Percentiles rank a stretch among this genome's conserved stretches.
These are phyloP conservation scores for Glebionis coronaria DNA, from an alignment of 129 eudicot genomes.

Conservation along the genomic window DNA sequence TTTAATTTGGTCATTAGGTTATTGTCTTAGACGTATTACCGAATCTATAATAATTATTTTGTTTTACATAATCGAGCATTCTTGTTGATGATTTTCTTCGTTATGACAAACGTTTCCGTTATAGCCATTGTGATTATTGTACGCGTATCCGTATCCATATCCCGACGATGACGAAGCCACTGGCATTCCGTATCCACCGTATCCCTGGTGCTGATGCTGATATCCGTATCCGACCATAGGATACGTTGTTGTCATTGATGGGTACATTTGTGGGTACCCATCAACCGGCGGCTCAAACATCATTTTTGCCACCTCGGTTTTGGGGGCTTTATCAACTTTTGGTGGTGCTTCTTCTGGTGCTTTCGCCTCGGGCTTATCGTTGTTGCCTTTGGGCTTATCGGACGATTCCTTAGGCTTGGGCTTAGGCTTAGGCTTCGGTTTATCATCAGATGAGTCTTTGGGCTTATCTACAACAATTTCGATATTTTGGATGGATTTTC, in stretches of 20 bases:
- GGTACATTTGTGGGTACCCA: slow-evolving; percentile 40
- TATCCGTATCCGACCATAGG: slow-evolving; percentile 43
- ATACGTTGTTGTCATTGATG: slow-evolving; percentile 23
- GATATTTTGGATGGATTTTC: slow-evolving; percentile 54
- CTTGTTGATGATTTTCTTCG: too few relatives aligned
- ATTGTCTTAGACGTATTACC: too few relatives aligned
- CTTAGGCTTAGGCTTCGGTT: slow-evolving; percentile 4
- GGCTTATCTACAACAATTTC: slow-evolving; percentile 50
- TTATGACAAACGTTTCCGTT: slow-evolving; percentile 1
- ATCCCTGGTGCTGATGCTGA: slow-evolving; percentile 8
- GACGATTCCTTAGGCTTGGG: slow-evolving; percentile 24
- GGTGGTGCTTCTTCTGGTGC: slow-evolving; percentile 11
- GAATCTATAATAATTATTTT: too few relatives aligned
- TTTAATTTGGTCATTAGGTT: too few relatives aligned
- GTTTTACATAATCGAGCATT: too few relatives aligned
- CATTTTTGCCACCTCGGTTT: slow-evolving; percentile 35
- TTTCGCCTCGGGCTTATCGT: slow-evolving; percentile 38
- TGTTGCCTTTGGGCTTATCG: slow-evolving; percentile 34
- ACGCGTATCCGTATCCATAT: slow-evolving; percentile 25
- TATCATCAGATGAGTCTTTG: slow-evolving; percentile 20
- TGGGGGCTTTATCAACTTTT: slow-evolving; percentile 11
- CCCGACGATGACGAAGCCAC: slow-evolving; percentile 25
- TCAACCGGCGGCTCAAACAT: slow-evolving; percentile 29
- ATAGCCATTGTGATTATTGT: slow-evolving; percentile 20
- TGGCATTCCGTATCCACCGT: slow-evolving; percentile 25